Percentiles rank a stretch among this genome's conserved stretches.
Conservation (phyloP, 805 yeast species). For the Suhomyces sp. region DNA sequence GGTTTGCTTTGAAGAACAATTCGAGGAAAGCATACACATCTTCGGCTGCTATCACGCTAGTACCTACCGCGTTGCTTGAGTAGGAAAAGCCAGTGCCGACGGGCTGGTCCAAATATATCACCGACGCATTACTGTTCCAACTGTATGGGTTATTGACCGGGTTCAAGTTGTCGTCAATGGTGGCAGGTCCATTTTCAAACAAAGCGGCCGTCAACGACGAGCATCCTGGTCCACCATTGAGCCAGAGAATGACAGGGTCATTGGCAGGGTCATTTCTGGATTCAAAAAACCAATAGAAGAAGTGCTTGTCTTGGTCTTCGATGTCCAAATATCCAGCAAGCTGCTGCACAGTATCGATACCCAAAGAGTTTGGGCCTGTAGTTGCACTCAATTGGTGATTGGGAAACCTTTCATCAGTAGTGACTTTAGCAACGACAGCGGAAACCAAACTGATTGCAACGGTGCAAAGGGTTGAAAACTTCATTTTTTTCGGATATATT, state of each 20-base stretch:
- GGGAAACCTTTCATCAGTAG: background rate
- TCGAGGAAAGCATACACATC: constrained; percentile 22
- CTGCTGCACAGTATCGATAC: constrained; percentile 35
- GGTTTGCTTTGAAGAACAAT: constrained; percentile 21
- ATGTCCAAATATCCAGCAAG: constrained; percentile 39
- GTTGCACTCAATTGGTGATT: background rate
- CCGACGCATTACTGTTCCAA: constrained; percentile 28
- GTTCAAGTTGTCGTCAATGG: constrained; percentile 17
- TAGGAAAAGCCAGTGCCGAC: constrained; percentile 21
- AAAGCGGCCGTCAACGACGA: constrained; percentile 25
- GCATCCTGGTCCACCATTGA: constrained; percentile 33
- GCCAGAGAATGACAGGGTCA: constrained; percentile 32
- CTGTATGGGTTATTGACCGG: constrained; percentile 25
- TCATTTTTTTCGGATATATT: background rate
- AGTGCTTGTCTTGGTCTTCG: constrained; percentile 26
- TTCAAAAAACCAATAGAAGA: constrained; percentile 31
- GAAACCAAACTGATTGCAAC: background rate
- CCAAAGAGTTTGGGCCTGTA: constrained; percentile 19
- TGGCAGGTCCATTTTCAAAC: constrained; percentile 29
- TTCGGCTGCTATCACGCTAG: constrained; percentile 16
- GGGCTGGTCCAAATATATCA: constrained; percentile 24
- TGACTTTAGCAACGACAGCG: background rate
- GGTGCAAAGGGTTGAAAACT: background rate
- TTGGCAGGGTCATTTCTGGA: constrained; percentile 28
- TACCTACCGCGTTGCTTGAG: constrained; percentile 12